These are phyloP conservation scores for Phytophthora multivora DNA, from an alignment of 352 stramenopile species.

Conservation along the genomic window DNA sequence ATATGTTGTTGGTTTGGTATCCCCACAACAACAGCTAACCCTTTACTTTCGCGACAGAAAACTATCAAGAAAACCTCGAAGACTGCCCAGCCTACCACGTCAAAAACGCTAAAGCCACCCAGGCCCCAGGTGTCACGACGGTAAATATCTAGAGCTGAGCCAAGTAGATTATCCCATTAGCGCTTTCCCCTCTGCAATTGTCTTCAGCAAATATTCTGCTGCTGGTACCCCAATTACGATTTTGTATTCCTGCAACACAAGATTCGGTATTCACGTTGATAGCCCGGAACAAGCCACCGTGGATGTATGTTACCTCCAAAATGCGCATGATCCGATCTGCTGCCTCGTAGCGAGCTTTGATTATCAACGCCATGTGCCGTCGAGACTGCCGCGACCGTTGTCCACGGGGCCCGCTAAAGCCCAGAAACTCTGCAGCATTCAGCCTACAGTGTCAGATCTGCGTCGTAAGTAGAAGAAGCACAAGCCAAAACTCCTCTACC, in stretches of 20 bases:
- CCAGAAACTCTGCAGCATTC: slow-evolving; percentile 28
- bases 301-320: slow-evolving; percentile 50
- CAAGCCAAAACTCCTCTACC: slow-evolving; percentile 27
- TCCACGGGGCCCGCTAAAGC: slow-evolving; percentile 22
- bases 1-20: neutral
- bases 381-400: slow-evolving; percentile 41
- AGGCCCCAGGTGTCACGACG: slow-evolving; percentile 4
- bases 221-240: slow-evolving; percentile 45
- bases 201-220: slow-evolving; percentile 40
- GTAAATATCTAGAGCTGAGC: neutral
- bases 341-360: slow-evolving; percentile 66
- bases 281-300: neutral
- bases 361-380: slow-evolving; percentile 41
- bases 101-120: slow-evolving; percentile 14
- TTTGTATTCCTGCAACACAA: slow-evolving; percentile 46
- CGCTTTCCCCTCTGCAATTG: slow-evolving; percentile 38
- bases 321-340: slow-evolving; percentile 81
- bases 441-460: slow-evolving; percentile 1
- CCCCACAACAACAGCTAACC: neutral
- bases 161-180: neutral
- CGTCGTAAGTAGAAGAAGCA: neutral
- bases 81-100: slow-evolving; percentile 5
- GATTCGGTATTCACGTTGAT: neutral
- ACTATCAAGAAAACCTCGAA: slow-evolving; percentile 21
- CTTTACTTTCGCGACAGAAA: slow-evolving; percentile 9